Percentiles rank a stretch among this genome's conserved stretches.
These are phyloP conservation scores for Bacterosira constricta DNA, from an alignment of 108 stramenopile genomes.

Conservation along the genomic window DNA sequence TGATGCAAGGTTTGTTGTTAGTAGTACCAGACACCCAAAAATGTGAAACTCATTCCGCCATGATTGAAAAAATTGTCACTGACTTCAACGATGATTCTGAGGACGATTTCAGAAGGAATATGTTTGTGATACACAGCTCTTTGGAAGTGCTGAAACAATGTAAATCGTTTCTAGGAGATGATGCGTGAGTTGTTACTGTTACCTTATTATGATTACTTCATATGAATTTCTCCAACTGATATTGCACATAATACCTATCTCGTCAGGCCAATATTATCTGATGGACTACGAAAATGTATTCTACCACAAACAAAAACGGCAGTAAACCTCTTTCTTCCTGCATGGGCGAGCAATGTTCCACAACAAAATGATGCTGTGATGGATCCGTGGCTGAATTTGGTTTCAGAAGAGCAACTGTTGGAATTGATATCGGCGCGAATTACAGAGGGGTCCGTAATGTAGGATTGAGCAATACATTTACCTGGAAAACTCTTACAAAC, in stretches of 20 bases:
- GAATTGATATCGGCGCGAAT: slow-evolving; percentile 33
- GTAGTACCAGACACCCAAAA: slow-evolving; percentile 31
- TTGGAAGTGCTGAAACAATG: slow-evolving; percentile 36
- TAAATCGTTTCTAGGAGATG: slow-evolving; percentile 37
- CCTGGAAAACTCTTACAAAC: neutral
- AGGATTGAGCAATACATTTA: neutral
- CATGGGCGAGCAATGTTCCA: slow-evolving; percentile 27
- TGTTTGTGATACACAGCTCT: slow-evolving; percentile 35
- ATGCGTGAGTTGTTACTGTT: slow-evolving; percentile 3
- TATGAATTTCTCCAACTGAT: neutral
- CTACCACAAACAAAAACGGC: neutral
- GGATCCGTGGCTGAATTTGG: slow-evolving; percentile 48
- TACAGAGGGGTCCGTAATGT: neutral
- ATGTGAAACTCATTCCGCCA: slow-evolving; percentile 27
- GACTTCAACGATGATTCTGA: neutral
- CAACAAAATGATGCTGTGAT: slow-evolving; percentile 44
- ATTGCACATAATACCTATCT: neutral
- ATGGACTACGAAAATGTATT: slow-evolving; percentile 34
- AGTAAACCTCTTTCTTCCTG: slow-evolving; percentile 29
- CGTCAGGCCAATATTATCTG: slow-evolving; percentile 9
- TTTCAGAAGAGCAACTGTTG: slow-evolving; percentile 30
- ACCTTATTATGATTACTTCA: neutral
- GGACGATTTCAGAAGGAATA: neutral
- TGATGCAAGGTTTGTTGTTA: slow-evolving; percentile 4
- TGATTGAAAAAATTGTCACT: slow-evolving; percentile 28